phyloP scores from a whole-genome alignment of 768 basidiomycete species.

The Amanita inopinata region DNA sequence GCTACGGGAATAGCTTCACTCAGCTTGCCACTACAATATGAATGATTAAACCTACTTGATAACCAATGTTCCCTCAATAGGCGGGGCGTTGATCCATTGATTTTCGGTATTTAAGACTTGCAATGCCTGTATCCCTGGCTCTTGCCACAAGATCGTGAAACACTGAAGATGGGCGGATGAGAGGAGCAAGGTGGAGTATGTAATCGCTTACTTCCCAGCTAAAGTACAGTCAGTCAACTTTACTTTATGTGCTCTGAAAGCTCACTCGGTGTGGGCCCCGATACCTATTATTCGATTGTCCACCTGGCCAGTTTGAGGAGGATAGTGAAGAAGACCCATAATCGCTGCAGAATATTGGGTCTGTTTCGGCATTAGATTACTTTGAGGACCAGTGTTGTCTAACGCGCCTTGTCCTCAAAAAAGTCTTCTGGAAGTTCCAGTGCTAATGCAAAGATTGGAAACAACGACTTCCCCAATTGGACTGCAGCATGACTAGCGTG shows the following conservation, averaged over 20 bases:
- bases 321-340: conserved; percentile 76
- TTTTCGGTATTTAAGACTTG: conserved; percentile 74
- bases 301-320: conserved; percentile 51
- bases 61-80: conserved; percentile 74
- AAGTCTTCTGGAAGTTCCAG: conserved; percentile 64
- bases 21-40: not conserved
- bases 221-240: not conserved
- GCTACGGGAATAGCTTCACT: conserved; percentile 20
- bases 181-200: not conserved
- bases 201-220: conserved; percentile 33
- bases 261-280: conserved; percentile 74
- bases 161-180: conserved; percentile 34
- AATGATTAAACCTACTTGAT: conserved; percentile 51
- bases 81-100: conserved; percentile 75
- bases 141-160: conserved; percentile 84
- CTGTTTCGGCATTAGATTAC: conserved; percentile 25
- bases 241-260: not conserved
- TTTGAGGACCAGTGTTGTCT: not conserved
- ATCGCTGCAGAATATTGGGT: conserved; percentile 70
- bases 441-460: conserved; percentile 81
- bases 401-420: conserved; percentile 69
- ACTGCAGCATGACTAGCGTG: conserved; percentile 25
- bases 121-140: conserved; percentile 61
- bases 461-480: conserved; percentile 50
- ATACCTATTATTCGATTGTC: conserved; percentile 73